phyloP scores from a whole-genome alignment of 192 early-diverging fungal genomes.

The Backusella tuberculispora region DNA sequence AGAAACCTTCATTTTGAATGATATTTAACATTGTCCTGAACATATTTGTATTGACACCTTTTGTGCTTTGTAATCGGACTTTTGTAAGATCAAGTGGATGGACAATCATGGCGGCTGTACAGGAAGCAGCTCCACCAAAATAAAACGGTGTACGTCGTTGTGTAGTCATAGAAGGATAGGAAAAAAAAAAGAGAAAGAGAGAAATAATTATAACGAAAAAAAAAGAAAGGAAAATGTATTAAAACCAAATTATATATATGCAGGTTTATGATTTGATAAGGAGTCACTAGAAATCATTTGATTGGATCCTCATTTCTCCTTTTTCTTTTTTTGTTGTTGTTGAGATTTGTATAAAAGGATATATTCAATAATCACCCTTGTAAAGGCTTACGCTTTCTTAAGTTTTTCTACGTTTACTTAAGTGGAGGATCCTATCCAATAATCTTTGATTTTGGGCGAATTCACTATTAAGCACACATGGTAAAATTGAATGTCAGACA shows the following conservation, averaged over 20 bases:
- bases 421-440: background rate
- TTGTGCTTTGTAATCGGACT: constrained; percentile 89
- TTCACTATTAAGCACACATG: background rate
- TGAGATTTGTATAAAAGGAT: background rate
- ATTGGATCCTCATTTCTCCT: background rate
- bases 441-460: background rate
- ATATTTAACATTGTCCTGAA: constrained; percentile 76
- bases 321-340: background rate
- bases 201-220: background rate
- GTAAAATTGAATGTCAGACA: background rate
- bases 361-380: too few species aligned
- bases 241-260: background rate
- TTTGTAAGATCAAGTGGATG: constrained; percentile 90
- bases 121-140: constrained; percentile 56
- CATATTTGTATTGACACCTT: constrained; percentile 62
- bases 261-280: background rate
- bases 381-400: background rate
- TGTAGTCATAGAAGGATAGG: background rate
- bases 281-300: background rate
- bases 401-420: background rate
- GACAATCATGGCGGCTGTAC: constrained; percentile 62
- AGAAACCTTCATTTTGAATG: constrained; percentile 67
- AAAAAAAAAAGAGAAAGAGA: background rate
- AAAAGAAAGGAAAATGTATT: background rate
- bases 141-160: constrained; percentile 32